Evolutionary conservation across 257 asterid genomes (phyloP), one percentile per base, ranked within the genome.

Genomic region (Forsythia suspensa): DNA sequence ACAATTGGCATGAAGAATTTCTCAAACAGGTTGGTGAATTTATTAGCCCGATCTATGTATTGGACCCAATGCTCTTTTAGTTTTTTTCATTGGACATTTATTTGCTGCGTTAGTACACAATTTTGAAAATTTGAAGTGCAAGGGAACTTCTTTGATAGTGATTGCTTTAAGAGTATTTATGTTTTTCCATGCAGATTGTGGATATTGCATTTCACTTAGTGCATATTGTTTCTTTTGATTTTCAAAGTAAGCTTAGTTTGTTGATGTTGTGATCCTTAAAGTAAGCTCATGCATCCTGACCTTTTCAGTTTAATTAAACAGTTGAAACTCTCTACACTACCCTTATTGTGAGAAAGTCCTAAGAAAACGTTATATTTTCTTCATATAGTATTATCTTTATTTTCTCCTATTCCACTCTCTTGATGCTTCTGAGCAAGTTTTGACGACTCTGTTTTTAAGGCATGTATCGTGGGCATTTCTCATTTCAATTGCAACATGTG

Each of bases 1-100:
- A 93, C 86, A 93, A 92, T 82, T 95, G 99, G 99, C 97, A 93
- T 68, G 98, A 93, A 84, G 99, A 95, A 76, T 95, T 95, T 87
- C 97, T 95, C 79, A 93, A 91, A 82, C 99, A 95, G 98, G 99
- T 95, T 76, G 61, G 86, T 80, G 57, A 42, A 40, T 70, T 36
- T 61, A 24, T 9, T 63, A 63, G 40, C 18, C 2, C 70, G 16
- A 8, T 63, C 39, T 7, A 63, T 59, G 36, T 63, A 21, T 61
- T 9, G 15, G 15, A 20, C 5, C 13, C 4, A 55, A 18, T 18
- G 63, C 36, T 8, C 20, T 59, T 20, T 5, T 51, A 11, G 3
- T 29, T 61, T 3, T 59, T 61, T 21, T 11, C 6, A 6, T 2
- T 0, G 10, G 16, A 24, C 16, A 21, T 63, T 21, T 24, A 8